A percentile compares a stretch with the other conserved stretches of the same genome.
These are phyloP conservation scores for Acer saccharum DNA, from an alignment of 345 rosid genomes.

Conservation along the genomic window DNA sequence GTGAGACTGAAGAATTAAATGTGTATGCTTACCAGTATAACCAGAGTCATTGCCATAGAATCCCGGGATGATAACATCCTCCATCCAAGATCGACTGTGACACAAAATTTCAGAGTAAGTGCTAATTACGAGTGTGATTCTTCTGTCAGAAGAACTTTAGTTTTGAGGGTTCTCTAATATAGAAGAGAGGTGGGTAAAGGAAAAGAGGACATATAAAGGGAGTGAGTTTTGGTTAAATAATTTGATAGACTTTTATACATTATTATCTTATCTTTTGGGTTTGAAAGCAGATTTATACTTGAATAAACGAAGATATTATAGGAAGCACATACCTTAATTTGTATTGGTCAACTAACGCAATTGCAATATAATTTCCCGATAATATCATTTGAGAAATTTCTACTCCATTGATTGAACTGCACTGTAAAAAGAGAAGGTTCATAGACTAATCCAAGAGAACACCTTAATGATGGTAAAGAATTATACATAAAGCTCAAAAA, in stretches of 20 bases:
- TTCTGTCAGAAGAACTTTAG: constrained; percentile 9
- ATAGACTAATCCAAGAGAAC: constrained; percentile 22
- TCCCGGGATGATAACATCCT: constrained; percentile 59
- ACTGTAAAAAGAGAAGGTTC: constrained; percentile 62
- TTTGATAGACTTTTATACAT: not conserved
- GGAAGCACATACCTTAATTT: constrained; percentile 63
- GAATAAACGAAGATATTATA: not conserved
- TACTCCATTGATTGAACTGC: constrained; percentile 71
- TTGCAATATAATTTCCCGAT: constrained; percentile 79
- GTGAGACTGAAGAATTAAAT: not conserved
- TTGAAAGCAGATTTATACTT: not conserved
- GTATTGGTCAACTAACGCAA: constrained; percentile 90
- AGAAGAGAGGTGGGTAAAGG: not conserved
- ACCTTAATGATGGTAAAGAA: not conserved
- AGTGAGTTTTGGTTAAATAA: constrained; percentile 1
- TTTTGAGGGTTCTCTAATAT: not conserved
- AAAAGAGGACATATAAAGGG: not conserved
- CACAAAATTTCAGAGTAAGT: constrained; percentile 14
- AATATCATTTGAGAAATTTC: constrained; percentile 72
- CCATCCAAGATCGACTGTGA: constrained; percentile 67
- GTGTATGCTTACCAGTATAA: constrained; percentile 67
- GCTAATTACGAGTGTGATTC: not conserved
- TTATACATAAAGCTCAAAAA: not conserved
- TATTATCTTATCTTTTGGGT: not conserved
- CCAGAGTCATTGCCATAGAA: constrained; percentile 39